phyloP scores from a whole-genome alignment of 129 eudicot genomes.

The Artemisia annua region DNA sequence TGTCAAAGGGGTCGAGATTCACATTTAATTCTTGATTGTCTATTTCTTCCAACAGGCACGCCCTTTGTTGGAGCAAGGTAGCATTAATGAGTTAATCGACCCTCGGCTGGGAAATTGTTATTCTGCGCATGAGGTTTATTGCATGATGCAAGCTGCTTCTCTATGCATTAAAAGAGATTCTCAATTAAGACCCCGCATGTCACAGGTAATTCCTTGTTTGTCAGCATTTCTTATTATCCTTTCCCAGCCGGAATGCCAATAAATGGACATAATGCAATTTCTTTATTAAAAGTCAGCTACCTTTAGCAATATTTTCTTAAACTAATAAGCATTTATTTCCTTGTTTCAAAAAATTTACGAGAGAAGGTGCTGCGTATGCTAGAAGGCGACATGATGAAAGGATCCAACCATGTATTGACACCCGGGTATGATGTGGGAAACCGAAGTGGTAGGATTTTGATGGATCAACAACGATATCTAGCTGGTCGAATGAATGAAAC shows the following conservation, averaged over 20 bases:
- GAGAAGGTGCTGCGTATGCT: slow-evolving; percentile 85
- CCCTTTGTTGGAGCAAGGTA: slow-evolving; percentile 71
- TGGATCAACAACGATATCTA: slow-evolving; percentile 35
- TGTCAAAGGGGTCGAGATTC: too few relatives aligned
- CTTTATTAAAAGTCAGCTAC: background rate
- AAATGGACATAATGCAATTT: background rate
- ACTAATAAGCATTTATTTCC: background rate
- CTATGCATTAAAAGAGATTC: slow-evolving; percentile 94
- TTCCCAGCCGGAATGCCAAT: background rate
- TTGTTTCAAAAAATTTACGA: background rate
- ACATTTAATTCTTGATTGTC: background rate
- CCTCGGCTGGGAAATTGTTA: slow-evolving; percentile 68
- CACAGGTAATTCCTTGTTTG: slow-evolving; percentile 58
- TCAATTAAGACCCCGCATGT: slow-evolving; percentile 90
- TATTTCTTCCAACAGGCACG: slow-evolving; percentile 58
- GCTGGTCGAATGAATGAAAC: slow-evolving; percentile 39
- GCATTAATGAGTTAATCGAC: slow-evolving; percentile 64
- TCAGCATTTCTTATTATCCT: background rate
- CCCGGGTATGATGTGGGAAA: slow-evolving; percentile 62
- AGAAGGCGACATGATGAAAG: slow-evolving; percentile 82
- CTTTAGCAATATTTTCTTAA: background rate
- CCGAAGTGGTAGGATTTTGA: slow-evolving; percentile 66
- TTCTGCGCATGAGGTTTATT: slow-evolving; percentile 70
- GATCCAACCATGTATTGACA: slow-evolving; percentile 46
- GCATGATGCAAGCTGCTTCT: slow-evolving; percentile 94